phyloP scores from a whole-genome alignment of 257 asterid species.

The Eucommia ulmoides region DNA sequence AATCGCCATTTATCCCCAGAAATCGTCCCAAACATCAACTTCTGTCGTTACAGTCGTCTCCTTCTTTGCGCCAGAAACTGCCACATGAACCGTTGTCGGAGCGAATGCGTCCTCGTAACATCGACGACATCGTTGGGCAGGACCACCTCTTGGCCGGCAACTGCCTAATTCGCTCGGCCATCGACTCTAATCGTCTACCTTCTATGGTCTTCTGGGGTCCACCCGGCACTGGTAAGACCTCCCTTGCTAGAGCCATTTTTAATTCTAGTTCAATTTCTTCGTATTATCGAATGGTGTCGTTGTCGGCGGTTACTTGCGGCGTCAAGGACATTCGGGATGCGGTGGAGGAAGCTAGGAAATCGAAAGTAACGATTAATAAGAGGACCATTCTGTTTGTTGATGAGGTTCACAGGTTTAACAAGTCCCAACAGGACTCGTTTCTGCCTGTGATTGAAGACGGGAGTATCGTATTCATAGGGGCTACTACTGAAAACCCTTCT shows the following conservation, averaged over 20 bases:
- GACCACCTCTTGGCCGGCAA: slow-evolving; percentile 46
- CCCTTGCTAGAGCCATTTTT: slow-evolving; percentile 68
- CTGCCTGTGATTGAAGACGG: slow-evolving; percentile 89
- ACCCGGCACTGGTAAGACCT: slow-evolving; percentile 83
- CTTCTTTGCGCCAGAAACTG: too few species aligned
- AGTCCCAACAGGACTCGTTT: slow-evolving; percentile 78
- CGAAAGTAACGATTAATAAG: slow-evolving; percentile 13
- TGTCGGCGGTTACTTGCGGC: slow-evolving; percentile 77
- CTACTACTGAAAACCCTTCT: slow-evolving; percentile 89
- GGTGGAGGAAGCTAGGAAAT: slow-evolving; percentile 52
- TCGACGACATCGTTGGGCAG: slow-evolving; percentile 73
- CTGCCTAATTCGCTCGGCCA: slow-evolving; percentile 50
- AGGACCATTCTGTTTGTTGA: slow-evolving; percentile 65
- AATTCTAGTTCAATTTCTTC: slow-evolving; percentile 12
- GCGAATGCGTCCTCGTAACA: slow-evolving; percentile 70
- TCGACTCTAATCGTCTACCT: slow-evolving; percentile 44
- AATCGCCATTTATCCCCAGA: slow-evolving; percentile 4
- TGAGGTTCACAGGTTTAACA: slow-evolving; percentile 91
- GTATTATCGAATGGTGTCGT: slow-evolving; percentile 34
- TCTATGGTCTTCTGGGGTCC: slow-evolving; percentile 84
- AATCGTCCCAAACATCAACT: slow-evolving; percentile 26
- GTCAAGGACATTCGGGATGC: slow-evolving; percentile 77
- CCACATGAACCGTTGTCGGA: slow-evolving; percentile 57
- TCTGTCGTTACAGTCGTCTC: background rate
- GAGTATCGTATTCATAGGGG: slow-evolving; percentile 69